Conservation (phyloP, 768 basidiomycete genomes). For the Pleurotus sapidus region DNA sequence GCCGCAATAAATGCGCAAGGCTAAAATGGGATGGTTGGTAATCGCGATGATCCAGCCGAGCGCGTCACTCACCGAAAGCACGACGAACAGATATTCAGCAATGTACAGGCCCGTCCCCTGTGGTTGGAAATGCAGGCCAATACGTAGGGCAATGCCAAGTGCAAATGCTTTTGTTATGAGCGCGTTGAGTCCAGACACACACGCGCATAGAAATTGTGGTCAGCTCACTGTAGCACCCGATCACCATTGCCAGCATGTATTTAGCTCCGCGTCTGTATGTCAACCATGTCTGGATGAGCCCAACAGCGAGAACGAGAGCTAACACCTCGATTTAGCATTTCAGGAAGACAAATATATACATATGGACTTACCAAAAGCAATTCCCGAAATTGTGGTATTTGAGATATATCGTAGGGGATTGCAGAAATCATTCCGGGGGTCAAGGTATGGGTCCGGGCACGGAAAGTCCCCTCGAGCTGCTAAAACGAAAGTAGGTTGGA, state of each 20-base stretch:
- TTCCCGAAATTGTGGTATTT: slow-evolving; percentile 46
- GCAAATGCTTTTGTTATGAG: slow-evolving; percentile 41
- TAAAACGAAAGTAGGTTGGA: neutral
- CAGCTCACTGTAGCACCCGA: slow-evolving; percentile 55
- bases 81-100: slow-evolving; percentile 55
- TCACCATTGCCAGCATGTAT: slow-evolving; percentile 60
- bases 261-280: slow-evolving; percentile 44
- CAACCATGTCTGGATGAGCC: slow-evolving; percentile 39
- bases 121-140: slow-evolving; percentile 50
- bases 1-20: slow-evolving; percentile 76
- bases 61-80: slow-evolving; percentile 45
- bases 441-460: slow-evolving; percentile 38
- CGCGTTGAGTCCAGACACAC: neutral
- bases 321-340: no score
- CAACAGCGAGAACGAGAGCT: slow-evolving; percentile 34
- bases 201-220: neutral
- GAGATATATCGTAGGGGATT: slow-evolving; percentile 57
- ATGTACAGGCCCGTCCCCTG: slow-evolving; percentile 54
- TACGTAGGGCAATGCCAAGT: slow-evolving; percentile 53
- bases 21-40: slow-evolving; percentile 23
- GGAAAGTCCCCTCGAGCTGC: slow-evolving; percentile 14
- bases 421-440: slow-evolving; percentile 50
- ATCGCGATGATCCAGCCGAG: neutral
- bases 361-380: slow-evolving; percentile 42
- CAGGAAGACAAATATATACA: no score